phyloP scores from a whole-genome alignment of 345 rosid species.

The Eucalyptus erythrocorys region DNA sequence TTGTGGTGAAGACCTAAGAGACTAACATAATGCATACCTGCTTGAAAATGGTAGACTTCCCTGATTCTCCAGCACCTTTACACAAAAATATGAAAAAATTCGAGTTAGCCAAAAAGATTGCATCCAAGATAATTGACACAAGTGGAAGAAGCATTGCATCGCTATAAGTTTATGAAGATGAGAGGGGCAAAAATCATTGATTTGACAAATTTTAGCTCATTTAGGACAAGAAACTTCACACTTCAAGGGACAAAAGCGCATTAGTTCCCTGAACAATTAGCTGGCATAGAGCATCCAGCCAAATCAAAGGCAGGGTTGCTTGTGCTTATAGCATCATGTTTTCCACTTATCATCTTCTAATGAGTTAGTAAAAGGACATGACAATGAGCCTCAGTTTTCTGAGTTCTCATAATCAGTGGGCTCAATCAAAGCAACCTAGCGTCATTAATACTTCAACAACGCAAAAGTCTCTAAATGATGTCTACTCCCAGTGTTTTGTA shows the following conservation, averaged over 20 bases:
- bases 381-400: background rate
- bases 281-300: background rate
- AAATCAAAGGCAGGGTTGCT: background rate
- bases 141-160: background rate
- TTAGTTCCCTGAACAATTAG: background rate
- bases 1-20: background rate
- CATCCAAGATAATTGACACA: background rate
- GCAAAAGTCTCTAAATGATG: background rate
- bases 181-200: background rate
- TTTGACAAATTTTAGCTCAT: background rate
- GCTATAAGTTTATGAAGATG: background rate
- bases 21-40: slow-evolving; percentile 39
- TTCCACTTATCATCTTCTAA: background rate
- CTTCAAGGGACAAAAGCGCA: background rate
- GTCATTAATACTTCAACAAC: background rate
- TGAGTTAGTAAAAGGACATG: background rate
- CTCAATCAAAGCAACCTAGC: background rate
- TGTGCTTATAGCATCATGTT: background rate
- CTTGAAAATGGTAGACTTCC: slow-evolving; percentile 98
- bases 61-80: slow-evolving; percentile 97
- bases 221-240: background rate
- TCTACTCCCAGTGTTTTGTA: background rate
- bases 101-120: background rate
- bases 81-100: background rate
- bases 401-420: background rate